Percentiles rank a stretch among this genome's conserved stretches.
Evolutionary conservation across 2,329 filamentous ascomycete species (phyloP).

Genomic region (Claviceps digitariae): DNA sequence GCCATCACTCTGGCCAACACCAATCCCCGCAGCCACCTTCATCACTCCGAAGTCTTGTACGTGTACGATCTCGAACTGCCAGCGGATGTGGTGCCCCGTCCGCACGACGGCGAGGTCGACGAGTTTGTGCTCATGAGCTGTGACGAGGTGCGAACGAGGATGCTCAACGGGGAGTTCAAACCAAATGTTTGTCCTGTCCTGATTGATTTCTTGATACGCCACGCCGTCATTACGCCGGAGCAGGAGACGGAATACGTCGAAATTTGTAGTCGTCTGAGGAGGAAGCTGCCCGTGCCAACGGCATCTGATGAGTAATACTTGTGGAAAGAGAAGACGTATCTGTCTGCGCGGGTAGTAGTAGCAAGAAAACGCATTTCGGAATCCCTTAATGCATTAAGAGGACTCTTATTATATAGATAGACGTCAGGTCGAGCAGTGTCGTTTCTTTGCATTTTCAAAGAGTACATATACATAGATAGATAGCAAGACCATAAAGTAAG

Average conservation of each 20-base stretch:
- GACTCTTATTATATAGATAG: no score
- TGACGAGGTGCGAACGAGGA: constrained; percentile 41
- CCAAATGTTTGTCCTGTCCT: constrained; percentile 68
- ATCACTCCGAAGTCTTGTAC: constrained; percentile 38
- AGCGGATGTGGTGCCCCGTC: constrained; percentile 43
- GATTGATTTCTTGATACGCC: constrained; percentile 70
- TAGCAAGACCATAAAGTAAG: no score
- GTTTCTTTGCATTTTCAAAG: no score
- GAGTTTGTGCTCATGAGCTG: constrained; percentile 57
- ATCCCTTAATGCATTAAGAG: no score
- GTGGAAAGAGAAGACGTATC: no score
- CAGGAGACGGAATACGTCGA: constrained; percentile 61
- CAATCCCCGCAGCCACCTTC: constrained; percentile 14
- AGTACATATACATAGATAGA: no score
- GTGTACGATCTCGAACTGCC: constrained; percentile 63
- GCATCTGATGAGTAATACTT: constrained; percentile 8
- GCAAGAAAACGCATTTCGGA: no score
- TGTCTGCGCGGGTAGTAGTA: no score
- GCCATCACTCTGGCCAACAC: constrained; percentile 22
- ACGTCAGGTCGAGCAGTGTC: no score
- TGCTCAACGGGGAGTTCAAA: constrained; percentile 64
- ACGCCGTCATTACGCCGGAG: constrained; percentile 59
- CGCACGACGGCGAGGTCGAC: constrained; percentile 67
- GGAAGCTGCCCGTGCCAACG: constrained; percentile 28
- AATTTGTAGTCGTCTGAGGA: constrained; percentile 37